Percentiles rank a stretch among this genome's conserved stretches.
Evolutionary conservation across 148 eudicot genomes (phyloP).

Genomic region (Vaccinium myrtillus): DNA sequence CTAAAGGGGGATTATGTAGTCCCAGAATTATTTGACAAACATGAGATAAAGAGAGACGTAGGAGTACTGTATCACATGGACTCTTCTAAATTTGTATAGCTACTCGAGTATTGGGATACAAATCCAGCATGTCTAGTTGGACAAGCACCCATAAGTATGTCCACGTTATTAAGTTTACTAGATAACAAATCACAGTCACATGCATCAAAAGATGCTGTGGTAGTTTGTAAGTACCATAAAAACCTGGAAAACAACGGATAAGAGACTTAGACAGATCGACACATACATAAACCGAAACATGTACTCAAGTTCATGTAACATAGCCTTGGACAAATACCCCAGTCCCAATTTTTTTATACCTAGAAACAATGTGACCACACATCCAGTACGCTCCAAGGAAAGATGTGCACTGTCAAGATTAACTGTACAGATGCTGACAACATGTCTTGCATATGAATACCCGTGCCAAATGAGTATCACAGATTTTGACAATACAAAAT

Average conservation of each 20-base stretch:
- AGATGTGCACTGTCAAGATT: conserved; percentile 3
- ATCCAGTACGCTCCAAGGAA: neutral
- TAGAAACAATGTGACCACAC: neutral
- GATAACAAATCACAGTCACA: neutral
- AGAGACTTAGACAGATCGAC: neutral
- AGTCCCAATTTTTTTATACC: neutral
- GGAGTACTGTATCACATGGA: neutral
- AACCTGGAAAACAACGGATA: neutral
- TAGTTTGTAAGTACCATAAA: neutral
- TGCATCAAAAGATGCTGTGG: neutral
- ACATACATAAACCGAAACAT: neutral
- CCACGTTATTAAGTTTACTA: neutral
- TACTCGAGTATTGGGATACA: too few relatives aligned
- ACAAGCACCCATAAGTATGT: neutral
- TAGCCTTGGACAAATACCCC: neutral
- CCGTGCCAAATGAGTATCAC: neutral
- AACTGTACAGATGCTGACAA: neutral
- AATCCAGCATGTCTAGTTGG: too few relatives aligned
- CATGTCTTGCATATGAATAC: neutral
- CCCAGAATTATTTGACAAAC: neutral
- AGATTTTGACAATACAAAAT: neutral
- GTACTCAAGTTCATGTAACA: neutral
- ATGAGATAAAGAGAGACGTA: neutral
- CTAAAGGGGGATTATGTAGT: neutral
- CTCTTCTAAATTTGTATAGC: too few relatives aligned